phyloP scores from a whole-genome alignment of 495 filamentous ascomycete genomes.

The Penicillium maclennaniae region DNA sequence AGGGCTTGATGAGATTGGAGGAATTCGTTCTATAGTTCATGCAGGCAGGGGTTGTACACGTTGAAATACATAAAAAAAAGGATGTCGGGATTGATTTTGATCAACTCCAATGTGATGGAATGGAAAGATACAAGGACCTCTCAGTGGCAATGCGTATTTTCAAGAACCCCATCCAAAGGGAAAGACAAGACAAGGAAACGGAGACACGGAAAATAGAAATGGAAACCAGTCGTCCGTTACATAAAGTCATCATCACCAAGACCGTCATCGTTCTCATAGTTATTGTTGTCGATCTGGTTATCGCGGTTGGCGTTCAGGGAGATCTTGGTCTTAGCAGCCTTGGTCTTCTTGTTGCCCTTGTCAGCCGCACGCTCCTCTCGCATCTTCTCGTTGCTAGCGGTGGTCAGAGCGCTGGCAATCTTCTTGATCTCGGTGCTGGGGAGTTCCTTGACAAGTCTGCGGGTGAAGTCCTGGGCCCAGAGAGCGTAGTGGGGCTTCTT shows the following conservation, averaged over 20 bases:
- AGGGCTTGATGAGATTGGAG: background rate
- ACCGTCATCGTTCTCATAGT: slow-evolving; percentile 80
- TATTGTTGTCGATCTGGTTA: slow-evolving; percentile 60
- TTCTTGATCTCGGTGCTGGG: slow-evolving; percentile 93
- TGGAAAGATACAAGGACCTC: background rate
- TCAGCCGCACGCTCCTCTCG: slow-evolving; percentile 95
- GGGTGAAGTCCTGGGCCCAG: slow-evolving; percentile 87
- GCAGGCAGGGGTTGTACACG: slow-evolving; percentile 16
- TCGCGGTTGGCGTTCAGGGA: slow-evolving; percentile 69
- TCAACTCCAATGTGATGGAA: background rate
- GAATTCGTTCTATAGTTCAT: slow-evolving; percentile 8
- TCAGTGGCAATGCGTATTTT: slow-evolving; percentile 13
- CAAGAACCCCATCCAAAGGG: slow-evolving; percentile 9
- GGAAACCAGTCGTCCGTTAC: slow-evolving; percentile 39
- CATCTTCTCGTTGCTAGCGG: slow-evolving; percentile 95
- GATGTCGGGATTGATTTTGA: background rate
- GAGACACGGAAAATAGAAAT: slow-evolving; percentile 9
- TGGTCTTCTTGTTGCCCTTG: slow-evolving; percentile 94
- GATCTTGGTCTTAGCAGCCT: slow-evolving; percentile 91
- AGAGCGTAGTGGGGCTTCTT: slow-evolving; percentile 89
- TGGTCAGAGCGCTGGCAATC: slow-evolving; percentile 76
- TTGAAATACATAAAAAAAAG: background rate
- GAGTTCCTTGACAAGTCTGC: slow-evolving; percentile 82
- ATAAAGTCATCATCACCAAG: slow-evolving; percentile 70
- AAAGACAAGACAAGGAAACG: slow-evolving; percentile 6